A percentile compares a stretch with the other conserved stretches of the same genome.
Evolutionary conservation across 345 rosid genomes (phyloP).

Genomic region (Bruguiera gymnorhiza): DNA sequence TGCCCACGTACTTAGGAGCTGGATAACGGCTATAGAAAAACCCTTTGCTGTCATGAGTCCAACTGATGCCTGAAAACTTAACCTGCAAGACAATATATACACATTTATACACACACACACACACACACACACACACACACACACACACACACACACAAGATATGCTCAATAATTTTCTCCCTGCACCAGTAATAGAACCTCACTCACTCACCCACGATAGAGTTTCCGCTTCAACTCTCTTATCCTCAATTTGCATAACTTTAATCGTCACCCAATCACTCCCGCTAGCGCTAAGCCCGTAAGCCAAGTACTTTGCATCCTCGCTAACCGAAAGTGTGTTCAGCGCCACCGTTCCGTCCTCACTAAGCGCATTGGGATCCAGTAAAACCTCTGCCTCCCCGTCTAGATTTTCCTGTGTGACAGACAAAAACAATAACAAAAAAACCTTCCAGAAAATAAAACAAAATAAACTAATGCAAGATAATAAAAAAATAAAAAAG

Average conservation of each 20-base stretch:
- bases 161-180: background rate
- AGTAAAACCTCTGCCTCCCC: slow-evolving; percentile 74
- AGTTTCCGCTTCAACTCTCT: slow-evolving; percentile 60
- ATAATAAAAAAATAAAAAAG: background rate
- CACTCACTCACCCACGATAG: slow-evolving; percentile 68
- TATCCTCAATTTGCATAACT: slow-evolving; percentile 60
- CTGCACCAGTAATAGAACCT: background rate
- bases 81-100: slow-evolving; percentile 36
- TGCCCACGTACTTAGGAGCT: slow-evolving; percentile 66
- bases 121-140: background rate
- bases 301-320: slow-evolving; percentile 75
- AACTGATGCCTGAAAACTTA: slow-evolving; percentile 70
- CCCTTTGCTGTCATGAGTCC: slow-evolving; percentile 89
- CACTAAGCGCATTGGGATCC: slow-evolving; percentile 79
- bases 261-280: slow-evolving; percentile 95
- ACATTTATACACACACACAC: slow-evolving; percentile 1
- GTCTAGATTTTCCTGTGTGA: slow-evolving; percentile 61
- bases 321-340: slow-evolving; percentile 51
- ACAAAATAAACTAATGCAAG: background rate
- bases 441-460: background rate
- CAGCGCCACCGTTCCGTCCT: slow-evolving; percentile 81
- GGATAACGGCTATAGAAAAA: slow-evolving; percentile 94
- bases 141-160: background rate
- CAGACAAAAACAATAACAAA: background rate
- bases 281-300: slow-evolving; percentile 79